Evolutionary conservation across 225 moss, liverwort and hornwort species (phyloP).

Genomic region (Sphagnum contortum): DNA sequence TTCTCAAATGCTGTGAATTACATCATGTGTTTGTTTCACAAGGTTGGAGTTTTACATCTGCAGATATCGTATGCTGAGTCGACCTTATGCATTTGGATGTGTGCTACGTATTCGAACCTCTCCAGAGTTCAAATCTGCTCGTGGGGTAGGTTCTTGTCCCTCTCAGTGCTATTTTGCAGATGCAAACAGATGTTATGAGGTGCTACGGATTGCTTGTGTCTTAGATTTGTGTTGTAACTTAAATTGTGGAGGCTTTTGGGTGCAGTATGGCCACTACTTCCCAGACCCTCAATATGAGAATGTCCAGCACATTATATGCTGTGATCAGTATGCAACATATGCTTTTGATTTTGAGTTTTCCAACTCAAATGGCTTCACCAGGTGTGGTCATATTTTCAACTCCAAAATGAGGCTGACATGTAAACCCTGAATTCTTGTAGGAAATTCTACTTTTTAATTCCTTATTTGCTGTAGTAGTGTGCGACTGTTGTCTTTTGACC

Average conservation of each 20-base stretch:
- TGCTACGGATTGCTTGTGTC: too few species aligned
- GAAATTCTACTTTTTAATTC: too few species aligned
- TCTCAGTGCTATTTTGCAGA: not conserved
- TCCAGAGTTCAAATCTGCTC: conserved; percentile 76
- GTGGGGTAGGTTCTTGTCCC: conserved; percentile 53
- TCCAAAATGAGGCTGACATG: too few species aligned
- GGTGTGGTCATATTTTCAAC: conserved; percentile 21
- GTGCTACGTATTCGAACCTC: conserved; percentile 83
- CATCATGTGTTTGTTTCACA: too few species aligned
- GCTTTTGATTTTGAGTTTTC: conserved; percentile 92
- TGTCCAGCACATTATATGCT: conserved; percentile 92
- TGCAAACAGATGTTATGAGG: too few species aligned
- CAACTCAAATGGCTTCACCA: conserved; percentile 55
- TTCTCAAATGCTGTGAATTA: too few species aligned
- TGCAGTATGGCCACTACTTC: conserved; percentile 97
- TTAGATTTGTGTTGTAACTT: too few species aligned
- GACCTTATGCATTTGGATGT: conserved; percentile 95
- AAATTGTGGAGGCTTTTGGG: not conserved
- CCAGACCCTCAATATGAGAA: conserved; percentile 92
- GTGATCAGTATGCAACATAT: conserved; percentile 90
- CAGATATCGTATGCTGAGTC: conserved; percentile 98
- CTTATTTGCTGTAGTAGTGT: too few species aligned
- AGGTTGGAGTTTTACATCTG: not conserved
- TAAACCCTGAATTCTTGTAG: too few species aligned
- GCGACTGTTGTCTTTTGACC: too few species aligned